Evolutionary conservation across 495 filamentous ascomycete species (phyloP), one percentile per base, ranked within the genome.

Genomic region (Penicillium crystallinum): DNA sequence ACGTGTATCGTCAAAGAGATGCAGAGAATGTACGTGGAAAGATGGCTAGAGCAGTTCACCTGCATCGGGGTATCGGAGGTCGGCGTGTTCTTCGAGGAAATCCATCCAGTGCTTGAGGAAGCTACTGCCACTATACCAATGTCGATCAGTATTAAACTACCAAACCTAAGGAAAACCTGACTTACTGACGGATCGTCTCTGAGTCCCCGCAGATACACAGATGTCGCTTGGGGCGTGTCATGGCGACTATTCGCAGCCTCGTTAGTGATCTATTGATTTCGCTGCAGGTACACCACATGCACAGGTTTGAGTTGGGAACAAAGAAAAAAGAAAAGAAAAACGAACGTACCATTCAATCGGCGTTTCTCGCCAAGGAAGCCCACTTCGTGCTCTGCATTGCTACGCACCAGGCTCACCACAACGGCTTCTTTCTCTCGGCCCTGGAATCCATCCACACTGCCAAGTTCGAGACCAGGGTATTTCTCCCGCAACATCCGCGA

Each of bases 391-490:
- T 88, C 82, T 17, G 80, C 58, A 70, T 97, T 97, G 69, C 91
- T 96, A 56, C 93, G 77, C 33, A 99, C 93, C 19, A 97, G 76
- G 65, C 83, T 90, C 15, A 99, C 83, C 29, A 99, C 81, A 33
- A 99, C 86, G 2, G 88, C 93, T 66, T 99, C 93, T 69, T 99
- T 98, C 71, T 99, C 93, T 11, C 93, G 79, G 33, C 93, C 93
- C 65, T 99, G 93, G 65, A 99, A 99, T 6, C 91, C 91, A 70
- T 99, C 93, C 3, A 99, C 89, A 58, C 88, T 95, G 22, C 93
- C 93, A 15, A 97, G 71, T 65, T 99, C 93, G 12, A 99, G 81
- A 3, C 84, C 90, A 0, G 85, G 86, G 55, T 87, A 95, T 37
- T 75, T 73, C 46, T 91, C 87, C 51, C 91, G 90, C 15, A 98